A percentile compares a stretch with the other conserved stretches of the same genome.
Conservation (phyloP, 2,329 filamentous ascomycete genomes). For the Aspergillus aculeatinus region DNA sequence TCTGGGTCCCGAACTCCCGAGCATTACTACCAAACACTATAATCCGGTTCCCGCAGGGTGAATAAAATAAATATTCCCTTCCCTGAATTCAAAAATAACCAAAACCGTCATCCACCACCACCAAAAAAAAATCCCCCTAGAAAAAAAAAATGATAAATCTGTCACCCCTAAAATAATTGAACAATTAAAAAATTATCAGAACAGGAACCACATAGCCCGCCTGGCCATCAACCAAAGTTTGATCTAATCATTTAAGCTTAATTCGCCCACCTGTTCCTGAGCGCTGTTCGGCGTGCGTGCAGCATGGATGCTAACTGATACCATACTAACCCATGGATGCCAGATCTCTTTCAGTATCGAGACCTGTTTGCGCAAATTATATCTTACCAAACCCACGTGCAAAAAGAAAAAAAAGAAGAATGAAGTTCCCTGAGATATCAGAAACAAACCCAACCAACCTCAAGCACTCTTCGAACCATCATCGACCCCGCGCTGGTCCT, state of each 20-base stretch:
- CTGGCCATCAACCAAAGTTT: neutral
- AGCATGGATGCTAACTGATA: neutral
- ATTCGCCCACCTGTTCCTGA: neutral
- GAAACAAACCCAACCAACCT: neutral
- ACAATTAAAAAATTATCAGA: neutral
- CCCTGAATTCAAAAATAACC: slow-evolving; percentile 1
- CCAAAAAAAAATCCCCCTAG: neutral
- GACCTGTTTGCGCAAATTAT: too few species aligned
- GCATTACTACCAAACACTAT: too few species aligned
- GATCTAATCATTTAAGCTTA: slow-evolving; percentile 1
- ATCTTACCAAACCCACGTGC: too few species aligned
- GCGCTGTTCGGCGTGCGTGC: neutral
- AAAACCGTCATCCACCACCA: neutral
- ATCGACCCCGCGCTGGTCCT: slow-evolving; percentile 5
- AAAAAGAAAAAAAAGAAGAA: too few species aligned
- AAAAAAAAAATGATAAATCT: neutral
- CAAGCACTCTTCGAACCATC: slow-evolving; percentile 19
- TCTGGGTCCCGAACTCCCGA: neutral
- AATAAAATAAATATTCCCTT: too few species aligned
- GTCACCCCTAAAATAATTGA: neutral
- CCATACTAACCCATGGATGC: neutral
- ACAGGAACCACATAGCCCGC: neutral
- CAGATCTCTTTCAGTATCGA: too few species aligned
- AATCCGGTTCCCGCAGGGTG: too few species aligned
- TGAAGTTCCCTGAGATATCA: too few species aligned